Base-by-base conservation (phyloP, 176 grass and related monocot species). In the Zea luxurians region DNA sequence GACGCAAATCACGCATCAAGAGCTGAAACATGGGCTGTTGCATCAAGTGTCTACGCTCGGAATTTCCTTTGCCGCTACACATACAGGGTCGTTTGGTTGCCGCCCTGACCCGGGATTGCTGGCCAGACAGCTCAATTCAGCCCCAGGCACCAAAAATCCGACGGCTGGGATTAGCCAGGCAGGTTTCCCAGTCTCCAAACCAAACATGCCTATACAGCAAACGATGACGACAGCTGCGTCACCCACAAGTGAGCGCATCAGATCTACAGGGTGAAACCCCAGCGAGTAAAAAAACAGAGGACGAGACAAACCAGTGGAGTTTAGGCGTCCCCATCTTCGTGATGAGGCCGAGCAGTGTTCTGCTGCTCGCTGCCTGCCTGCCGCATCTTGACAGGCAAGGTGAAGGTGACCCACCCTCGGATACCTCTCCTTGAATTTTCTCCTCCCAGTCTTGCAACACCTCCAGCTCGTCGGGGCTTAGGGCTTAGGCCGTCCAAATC, bases 401-500 rank as follows among this genome's bases (percentile, higher is more conserved):
- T 68, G 76, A 78, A 97, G 84, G 48, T 68, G 76, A 15, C 94
- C 94, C 83, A 97, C 91, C 65, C 75, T 84, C 41, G 82, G 89
- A 66, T 97, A 94, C 77, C 84, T 87, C 80, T 97, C 94, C 69
- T 88, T 88, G 17, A 97, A 97, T 48, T 97, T 97, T 66, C 27
- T 94, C 91, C 52, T 92, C 91, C 94, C 94, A 94, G 58, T 94
- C 94, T 58, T 88, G 87, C 37, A 97, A 83, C 45, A 97, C 89
- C 76, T 97, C 94, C 48, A 94, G 73, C 10, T 94, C 91, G 47
- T 89, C 87, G 7, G 85, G 21, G 13, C 66, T 87, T 36, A 97
- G 85, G 21, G 13, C 66, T 87, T 36, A 97, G 64, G 59, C 85
- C 91, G 40, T 93, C 89, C 74, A 97, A 64, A 84, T 97, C 90